Conservation (phyloP, 1,284 basidiomycete species). For the Coniferiporia sulphurascens region DNA sequence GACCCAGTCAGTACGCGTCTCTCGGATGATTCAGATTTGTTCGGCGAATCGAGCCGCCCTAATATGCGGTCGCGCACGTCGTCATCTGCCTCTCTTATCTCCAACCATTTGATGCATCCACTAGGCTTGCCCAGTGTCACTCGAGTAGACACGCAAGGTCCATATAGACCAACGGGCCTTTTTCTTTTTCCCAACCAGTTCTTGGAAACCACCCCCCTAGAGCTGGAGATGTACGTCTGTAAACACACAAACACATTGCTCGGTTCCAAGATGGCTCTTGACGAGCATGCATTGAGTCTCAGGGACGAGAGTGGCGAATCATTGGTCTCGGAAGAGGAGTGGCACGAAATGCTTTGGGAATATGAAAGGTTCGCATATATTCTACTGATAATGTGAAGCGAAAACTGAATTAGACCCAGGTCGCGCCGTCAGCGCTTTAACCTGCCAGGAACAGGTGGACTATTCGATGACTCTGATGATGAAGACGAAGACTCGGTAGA, state of each 20-base stretch:
- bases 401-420: not conserved
- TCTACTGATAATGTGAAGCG: not conserved
- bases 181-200: slow-evolving; percentile 31
- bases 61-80: slow-evolving; percentile 10
- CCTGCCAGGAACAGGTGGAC: slow-evolving; percentile 30
- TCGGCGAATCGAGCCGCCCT: not conserved
- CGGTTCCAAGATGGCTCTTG: slow-evolving; percentile 52
- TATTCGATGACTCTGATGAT: slow-evolving; percentile 42
- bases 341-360: slow-evolving; percentile 55
- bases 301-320: slow-evolving; percentile 36
- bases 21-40: slow-evolving; percentile 5
- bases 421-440: slow-evolving; percentile 19
- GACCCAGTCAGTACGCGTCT: slow-evolving; percentile 7
- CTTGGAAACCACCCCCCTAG: slow-evolving; percentile 48
- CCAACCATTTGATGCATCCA: not conserved
- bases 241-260: slow-evolving; percentile 60
- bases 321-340: slow-evolving; percentile 37
- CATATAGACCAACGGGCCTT: slow-evolving; percentile 34
- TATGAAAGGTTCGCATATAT: slow-evolving; percentile 54
- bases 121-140: not conserved
- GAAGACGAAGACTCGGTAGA: slow-evolving; percentile 28
- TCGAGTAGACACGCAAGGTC: not conserved
- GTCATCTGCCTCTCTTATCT: not conserved
- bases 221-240: slow-evolving; percentile 66
- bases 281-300: slow-evolving; percentile 41